phyloP scores from a whole-genome alignment of 805 yeast genomes.

The Wickerhamiella alocasiicola region DNA sequence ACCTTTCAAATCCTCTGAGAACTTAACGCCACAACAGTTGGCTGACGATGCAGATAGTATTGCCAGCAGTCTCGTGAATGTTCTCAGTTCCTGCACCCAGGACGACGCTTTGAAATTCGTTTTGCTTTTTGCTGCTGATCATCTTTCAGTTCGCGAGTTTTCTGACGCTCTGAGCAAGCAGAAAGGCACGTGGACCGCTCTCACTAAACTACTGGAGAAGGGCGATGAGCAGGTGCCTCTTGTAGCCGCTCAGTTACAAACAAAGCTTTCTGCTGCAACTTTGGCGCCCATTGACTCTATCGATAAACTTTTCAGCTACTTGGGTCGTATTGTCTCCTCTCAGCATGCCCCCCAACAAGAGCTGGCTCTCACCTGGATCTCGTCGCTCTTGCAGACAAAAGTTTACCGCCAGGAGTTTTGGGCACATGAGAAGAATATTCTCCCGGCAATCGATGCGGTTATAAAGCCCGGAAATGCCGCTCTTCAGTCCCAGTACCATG shows the following conservation, averaged over 20 bases:
- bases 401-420: conserved; percentile 42
- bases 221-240: conserved; percentile 44
- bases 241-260: conserved; percentile 43
- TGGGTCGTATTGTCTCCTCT: conserved; percentile 26
- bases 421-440: conserved; percentile 31
- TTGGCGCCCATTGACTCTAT: conserved; percentile 30
- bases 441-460: conserved; percentile 40
- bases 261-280: conserved; percentile 32
- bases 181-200: conserved; percentile 34
- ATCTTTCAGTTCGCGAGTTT: conserved; percentile 22
- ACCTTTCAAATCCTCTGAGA: conserved; percentile 41
- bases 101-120: conserved; percentile 57
- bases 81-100: conserved; percentile 42
- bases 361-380: conserved; percentile 52
- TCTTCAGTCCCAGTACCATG: conserved; percentile 74
- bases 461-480: conserved; percentile 29
- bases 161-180: conserved; percentile 32
- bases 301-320: conserved; percentile 24
- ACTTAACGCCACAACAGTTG: conserved; percentile 28
- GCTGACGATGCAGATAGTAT: conserved; percentile 36
- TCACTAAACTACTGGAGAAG: conserved; percentile 34
- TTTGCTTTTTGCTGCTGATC: conserved; percentile 46
- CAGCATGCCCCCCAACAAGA: conserved; percentile 42
- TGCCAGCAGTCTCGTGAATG: conserved; percentile 40
- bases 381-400: conserved; percentile 45